Percentiles rank a stretch among this genome's conserved stretches.
These are phyloP conservation scores for Plicaturopsis crispa DNA, from an alignment of 768 basidiomycete species.

Conservation along the genomic window DNA sequence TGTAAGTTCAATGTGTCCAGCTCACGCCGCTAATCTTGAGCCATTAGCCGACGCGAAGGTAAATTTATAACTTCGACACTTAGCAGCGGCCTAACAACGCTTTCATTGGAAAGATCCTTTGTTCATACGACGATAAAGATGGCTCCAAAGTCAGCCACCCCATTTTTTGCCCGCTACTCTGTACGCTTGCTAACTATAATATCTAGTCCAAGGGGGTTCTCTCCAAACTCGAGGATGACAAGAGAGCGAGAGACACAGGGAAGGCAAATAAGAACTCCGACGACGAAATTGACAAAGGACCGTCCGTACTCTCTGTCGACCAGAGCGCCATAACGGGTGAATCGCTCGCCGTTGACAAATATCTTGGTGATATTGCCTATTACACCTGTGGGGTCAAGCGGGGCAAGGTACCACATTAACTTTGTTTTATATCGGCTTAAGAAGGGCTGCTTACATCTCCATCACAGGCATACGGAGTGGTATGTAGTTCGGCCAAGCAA, in stretches of 20 bases:
- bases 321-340: slow-evolving; percentile 42
- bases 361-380: slow-evolving; percentile 31
- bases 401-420: slow-evolving; percentile 16
- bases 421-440: neutral
- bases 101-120: slow-evolving; percentile 29
- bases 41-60: slow-evolving; percentile 36
- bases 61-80: slow-evolving; percentile 2
- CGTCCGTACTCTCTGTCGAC: slow-evolving; percentile 32
- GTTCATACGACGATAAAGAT: slow-evolving; percentile 31
- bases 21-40: too few relatives aligned
- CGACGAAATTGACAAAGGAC: slow-evolving; percentile 28
- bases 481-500: slow-evolving; percentile 26
- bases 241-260: slow-evolving; percentile 9
- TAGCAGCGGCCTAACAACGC: slow-evolving; percentile 14
- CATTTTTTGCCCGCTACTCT: neutral
- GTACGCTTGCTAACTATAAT: neutral
- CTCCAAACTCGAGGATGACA: slow-evolving; percentile 1
- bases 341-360: slow-evolving; percentile 39
- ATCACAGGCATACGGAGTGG: slow-evolving; percentile 26
- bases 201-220: neutral
- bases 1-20: too few relatives aligned
- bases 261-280: slow-evolving; percentile 20
- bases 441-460: slow-evolving; percentile 9
- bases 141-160: slow-evolving; percentile 14
- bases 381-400: slow-evolving; percentile 31